Conservation (phyloP, 495 filamentous ascomycete species). For the Talaromyces stipitatus region DNA sequence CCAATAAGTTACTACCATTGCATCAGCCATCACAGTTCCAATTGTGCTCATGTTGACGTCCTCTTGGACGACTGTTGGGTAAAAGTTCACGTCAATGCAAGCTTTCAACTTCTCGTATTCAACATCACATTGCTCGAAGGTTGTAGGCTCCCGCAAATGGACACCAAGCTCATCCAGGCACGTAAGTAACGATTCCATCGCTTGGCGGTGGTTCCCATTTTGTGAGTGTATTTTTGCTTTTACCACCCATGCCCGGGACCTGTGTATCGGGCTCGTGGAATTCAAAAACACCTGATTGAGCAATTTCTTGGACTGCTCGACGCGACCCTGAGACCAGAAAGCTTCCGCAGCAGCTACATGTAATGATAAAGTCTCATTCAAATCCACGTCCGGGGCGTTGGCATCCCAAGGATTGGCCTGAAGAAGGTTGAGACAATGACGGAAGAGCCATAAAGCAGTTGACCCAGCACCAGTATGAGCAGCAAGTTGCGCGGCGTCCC, state of each 20-base stretch:
- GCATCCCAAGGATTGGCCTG: constrained; percentile 77
- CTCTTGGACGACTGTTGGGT: constrained; percentile 40
- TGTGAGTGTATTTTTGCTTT: constrained; percentile 64
- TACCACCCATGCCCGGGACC: constrained; percentile 72
- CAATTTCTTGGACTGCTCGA: constrained; percentile 52
- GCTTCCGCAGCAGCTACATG: constrained; percentile 70
- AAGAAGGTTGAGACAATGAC: constrained; percentile 63
- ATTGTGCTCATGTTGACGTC: constrained; percentile 52
- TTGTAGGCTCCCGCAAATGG: constrained; percentile 53
- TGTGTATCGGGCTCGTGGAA: constrained; percentile 61
- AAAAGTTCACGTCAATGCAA: constrained; percentile 51
- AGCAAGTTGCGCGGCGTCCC: constrained; percentile 66
- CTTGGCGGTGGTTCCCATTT: constrained; percentile 58
- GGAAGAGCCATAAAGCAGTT: constrained; percentile 71
- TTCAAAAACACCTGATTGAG: constrained; percentile 57
- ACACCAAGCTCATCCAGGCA: constrained; percentile 62
- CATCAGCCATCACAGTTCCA: constrained; percentile 68
- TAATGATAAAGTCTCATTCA: constrained; percentile 74
- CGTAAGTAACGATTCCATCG: constrained; percentile 59
- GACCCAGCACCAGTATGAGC: constrained; percentile 71
- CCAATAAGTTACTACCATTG: constrained; percentile 78
- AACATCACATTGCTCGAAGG: constrained; percentile 66
- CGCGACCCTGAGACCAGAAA: constrained; percentile 64
- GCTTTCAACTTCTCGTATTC: constrained; percentile 55
- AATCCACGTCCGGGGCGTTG: constrained; percentile 59